Conservation (phyloP, 73 alveolate species). For the Paramecium tetraurelia region DNA sequence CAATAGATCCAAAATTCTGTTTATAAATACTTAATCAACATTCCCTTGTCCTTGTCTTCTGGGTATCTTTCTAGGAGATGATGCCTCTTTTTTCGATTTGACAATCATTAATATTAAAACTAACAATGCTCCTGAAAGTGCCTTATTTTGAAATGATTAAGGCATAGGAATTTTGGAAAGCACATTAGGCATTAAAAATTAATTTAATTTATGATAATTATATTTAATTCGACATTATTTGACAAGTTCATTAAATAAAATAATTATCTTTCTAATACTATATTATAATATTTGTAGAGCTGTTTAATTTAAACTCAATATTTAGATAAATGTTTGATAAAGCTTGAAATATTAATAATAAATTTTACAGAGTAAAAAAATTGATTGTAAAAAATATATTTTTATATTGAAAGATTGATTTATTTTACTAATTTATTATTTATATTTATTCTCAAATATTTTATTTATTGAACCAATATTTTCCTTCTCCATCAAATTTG, state of each 20-base stretch:
- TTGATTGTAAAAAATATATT: no score
- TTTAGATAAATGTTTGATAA: no score
- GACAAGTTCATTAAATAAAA: background rate
- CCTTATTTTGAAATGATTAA: background rate
- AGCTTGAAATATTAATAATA: no score
- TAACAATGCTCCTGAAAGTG: background rate
- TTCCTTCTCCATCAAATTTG: conserved; percentile 73
- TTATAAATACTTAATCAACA: conserved; percentile 79
- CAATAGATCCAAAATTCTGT: conserved; percentile 68
- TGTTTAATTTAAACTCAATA: no score
- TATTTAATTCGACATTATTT: background rate
- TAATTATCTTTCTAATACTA: background rate
- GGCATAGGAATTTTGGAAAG: conserved; percentile 15
- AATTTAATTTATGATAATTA: background rate
- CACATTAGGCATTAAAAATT: conserved; percentile 18
- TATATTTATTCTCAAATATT: background rate
- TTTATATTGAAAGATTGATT: background rate
- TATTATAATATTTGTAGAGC: background rate
- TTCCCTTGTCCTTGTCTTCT: conserved; percentile 66
- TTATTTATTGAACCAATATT: conserved; percentile 47
- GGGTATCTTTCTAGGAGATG: conserved; percentile 19
- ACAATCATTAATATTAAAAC: background rate
- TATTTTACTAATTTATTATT: background rate
- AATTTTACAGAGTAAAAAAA: no score
- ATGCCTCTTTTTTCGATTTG: conserved; percentile 8